Base-by-base conservation (phyloP, 2,329 filamentous ascomycete species). In the Septoria petroselini region DNA sequence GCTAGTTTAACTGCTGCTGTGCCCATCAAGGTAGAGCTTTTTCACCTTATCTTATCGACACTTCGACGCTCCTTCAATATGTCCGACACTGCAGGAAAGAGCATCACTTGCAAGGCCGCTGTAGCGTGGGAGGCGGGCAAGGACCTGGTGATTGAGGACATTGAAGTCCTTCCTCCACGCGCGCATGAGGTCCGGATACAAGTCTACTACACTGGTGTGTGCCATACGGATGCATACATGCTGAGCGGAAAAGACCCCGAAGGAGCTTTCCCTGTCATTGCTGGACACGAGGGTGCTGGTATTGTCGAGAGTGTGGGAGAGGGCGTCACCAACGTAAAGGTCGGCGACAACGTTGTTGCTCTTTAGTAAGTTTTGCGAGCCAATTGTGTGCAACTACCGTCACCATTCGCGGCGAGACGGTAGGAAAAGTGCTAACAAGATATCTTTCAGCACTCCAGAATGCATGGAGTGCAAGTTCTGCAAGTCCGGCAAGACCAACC, bases 381-480 rank as follows among this genome's bases (percentile, higher is more conserved):
- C 41, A 15, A 35, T 54, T 18, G n/a, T n/a, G n/a, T n/a, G n/a
- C n/a, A n/a, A n/a, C n/a, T n/a, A n/a, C n/a, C n/a, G n/a, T n/a
- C n/a, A n/a, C n/a, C n/a, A n/a, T n/a, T n/a, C n/a, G n/a, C n/a
- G n/a, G n/a, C n/a, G n/a, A n/a, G n/a, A n/a, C n/a, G n/a, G n/a
- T n/a, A n/a, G n/a, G n/a, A n/a, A n/a, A n/a, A n/a, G 2, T 44
- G 42, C 54, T 62, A 44, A 61, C 54, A 30, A n/a, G 41, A 53
- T 23, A 17, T 25, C 18, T n/a, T 41, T 49, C 66, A 95, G 90
- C 79, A 97, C 91, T 39, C 93, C 93, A 59, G 91, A 97, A 77
- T 97, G 93, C 78, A 79, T 82, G 62, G 91, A 97, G 73, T 98
- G 93, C 84, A 97, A 97, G 78, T 97, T 97, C 81, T 98, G 93